These are phyloP conservation scores for Meira nashicola DNA, from an alignment of 1,284 basidiomycete species.

Conservation along the genomic window DNA sequence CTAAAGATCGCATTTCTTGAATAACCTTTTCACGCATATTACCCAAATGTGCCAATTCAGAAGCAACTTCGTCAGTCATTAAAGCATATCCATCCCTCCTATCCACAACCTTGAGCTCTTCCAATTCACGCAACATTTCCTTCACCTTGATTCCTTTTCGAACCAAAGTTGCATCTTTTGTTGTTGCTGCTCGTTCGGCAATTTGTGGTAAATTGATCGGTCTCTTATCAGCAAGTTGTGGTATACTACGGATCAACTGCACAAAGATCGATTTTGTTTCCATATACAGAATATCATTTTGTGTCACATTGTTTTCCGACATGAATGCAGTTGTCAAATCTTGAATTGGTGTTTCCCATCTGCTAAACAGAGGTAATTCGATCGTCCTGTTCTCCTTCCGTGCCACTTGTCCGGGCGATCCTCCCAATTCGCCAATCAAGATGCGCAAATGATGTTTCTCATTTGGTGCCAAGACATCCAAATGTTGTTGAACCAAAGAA, in stretches of 20 bases:
- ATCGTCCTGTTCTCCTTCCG: constrained; percentile 95
- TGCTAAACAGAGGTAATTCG: constrained; percentile 85
- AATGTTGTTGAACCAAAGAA: constrained; percentile 85
- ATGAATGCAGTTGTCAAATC: constrained; percentile 93
- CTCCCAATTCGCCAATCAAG: constrained; percentile 86
- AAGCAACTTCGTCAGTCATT: constrained; percentile 93
- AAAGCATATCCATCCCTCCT: constrained; percentile 76
- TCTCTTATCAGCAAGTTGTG: constrained; percentile 71
- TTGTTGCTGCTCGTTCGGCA: constrained; percentile 90
- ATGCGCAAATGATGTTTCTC: constrained; percentile 96
- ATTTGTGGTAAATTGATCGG: constrained; percentile 85
- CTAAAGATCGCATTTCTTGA: constrained; percentile 82
- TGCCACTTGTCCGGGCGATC: constrained; percentile 86
- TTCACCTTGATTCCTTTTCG: constrained; percentile 98
- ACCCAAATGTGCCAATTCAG: constrained; percentile 90
- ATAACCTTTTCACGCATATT: constrained; percentile 94
- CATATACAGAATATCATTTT: constrained; percentile 98
- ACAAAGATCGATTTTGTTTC: constrained; percentile 99
- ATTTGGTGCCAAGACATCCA: constrained; percentile 89
- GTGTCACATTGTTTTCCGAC: constrained; percentile 80
- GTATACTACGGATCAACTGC: constrained; percentile 90
- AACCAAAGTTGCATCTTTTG: constrained; percentile 90
- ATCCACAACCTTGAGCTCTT: constrained; percentile 83
- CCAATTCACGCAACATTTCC: constrained; percentile 93
- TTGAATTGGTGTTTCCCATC: constrained; percentile 98